Evolutionary conservation across 805 yeast genomes (phyloP).

Genomic region (Spathaspora sp.): DNA sequence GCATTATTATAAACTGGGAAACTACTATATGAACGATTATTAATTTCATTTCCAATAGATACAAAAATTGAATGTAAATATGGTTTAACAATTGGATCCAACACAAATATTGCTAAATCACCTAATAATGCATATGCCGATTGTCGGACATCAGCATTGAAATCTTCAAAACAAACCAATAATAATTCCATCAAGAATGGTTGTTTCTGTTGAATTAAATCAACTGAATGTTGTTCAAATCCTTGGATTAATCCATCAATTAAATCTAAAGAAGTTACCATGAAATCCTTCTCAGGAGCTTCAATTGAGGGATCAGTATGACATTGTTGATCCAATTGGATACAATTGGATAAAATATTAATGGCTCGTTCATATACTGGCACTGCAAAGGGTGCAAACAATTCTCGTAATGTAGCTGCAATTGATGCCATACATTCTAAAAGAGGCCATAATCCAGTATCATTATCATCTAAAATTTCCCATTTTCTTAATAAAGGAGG

Average conservation of each 20-base stretch:
- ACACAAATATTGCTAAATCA: constrained; percentile 69
- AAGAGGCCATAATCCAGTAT: constrained; percentile 85
- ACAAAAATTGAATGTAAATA: constrained; percentile 51
- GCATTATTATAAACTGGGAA: constrained; percentile 81
- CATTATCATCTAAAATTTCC: constrained; percentile 72
- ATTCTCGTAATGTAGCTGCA: constrained; percentile 80
- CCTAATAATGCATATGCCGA: constrained; percentile 87
- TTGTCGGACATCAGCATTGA: constrained; percentile 86
- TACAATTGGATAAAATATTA: constrained; percentile 62
- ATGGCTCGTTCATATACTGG: constrained; percentile 80
- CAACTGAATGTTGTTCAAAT: constrained; percentile 58
- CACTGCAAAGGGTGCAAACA: constrained; percentile 84
- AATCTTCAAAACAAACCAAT: constrained; percentile 68
- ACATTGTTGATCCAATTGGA: constrained; percentile 62
- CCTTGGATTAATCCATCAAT: constrained; percentile 94
- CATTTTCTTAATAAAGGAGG: constrained; percentile 85
- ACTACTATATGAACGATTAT: constrained; percentile 45
- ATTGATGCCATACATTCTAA: constrained; percentile 90
- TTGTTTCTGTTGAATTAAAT: constrained; percentile 42
- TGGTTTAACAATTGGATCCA: constrained; percentile 43
- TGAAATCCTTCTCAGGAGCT: constrained; percentile 85
- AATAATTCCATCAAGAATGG: constrained; percentile 55
- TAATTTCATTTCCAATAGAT: constrained; percentile 68
- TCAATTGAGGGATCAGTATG: constrained; percentile 62
- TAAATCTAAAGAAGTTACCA: constrained; percentile 84